Conservation (phyloP, 768 basidiomycete species). For the Boletus vermiculosoides region DNA sequence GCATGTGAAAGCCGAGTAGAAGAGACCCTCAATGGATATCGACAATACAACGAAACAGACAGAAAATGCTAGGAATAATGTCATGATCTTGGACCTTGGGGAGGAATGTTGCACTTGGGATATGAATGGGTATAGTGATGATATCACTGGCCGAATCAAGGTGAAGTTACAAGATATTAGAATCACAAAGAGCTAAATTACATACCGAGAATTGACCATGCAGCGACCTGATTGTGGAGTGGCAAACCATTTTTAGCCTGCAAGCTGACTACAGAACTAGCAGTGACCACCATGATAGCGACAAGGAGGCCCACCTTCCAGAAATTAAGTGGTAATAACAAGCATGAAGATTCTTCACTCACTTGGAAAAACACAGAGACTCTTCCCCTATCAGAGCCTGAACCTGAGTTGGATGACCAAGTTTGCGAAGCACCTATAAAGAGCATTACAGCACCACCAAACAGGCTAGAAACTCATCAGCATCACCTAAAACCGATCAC, state of each 20-base stretch:
- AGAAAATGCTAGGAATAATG: constrained; percentile 68
- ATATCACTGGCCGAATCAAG: constrained; percentile 45
- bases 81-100: constrained; percentile 51
- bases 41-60: constrained; percentile 79
- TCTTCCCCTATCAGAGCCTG: not conserved
- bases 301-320: constrained; percentile 45
- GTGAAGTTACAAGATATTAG: not conserved
- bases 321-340: not conserved
- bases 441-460: constrained; percentile 49
- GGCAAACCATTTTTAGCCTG: constrained; percentile 70
- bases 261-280: constrained; percentile 56
- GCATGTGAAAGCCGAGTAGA: constrained; percentile 67
- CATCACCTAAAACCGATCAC: not conserved
- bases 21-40: constrained; percentile 78
- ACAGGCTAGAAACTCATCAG: constrained; percentile 35
- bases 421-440: constrained; percentile 30
- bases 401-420: constrained; percentile 4
- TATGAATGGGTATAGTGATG: constrained; percentile 52
- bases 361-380: constrained; percentile 25
- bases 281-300: constrained; percentile 51
- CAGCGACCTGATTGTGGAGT: constrained; percentile 51
- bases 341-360: not conserved
- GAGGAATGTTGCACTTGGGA: constrained; percentile 36
- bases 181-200: not conserved
- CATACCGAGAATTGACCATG: constrained; percentile 68